Base-by-base conservation (phyloP, 208 protist genomes). In the Balamuthia mandrillaris region DNA sequence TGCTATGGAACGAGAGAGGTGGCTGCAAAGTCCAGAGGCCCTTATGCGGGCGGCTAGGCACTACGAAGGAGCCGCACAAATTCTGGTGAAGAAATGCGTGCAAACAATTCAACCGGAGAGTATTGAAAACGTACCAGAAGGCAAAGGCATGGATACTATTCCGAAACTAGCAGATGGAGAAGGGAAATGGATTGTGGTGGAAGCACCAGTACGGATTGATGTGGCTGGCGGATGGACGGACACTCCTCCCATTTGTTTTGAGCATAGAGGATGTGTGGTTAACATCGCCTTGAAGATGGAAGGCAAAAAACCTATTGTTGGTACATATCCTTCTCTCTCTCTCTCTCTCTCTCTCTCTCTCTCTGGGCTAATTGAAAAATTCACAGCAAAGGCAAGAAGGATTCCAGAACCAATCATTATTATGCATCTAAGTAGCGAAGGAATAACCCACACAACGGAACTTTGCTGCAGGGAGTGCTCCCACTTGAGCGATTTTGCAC, bases 21-120 rank as follows among this genome's bases (percentile, higher is more conserved):
- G 86, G 86, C 24, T 89, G 27, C 49, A 75, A 4, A 70, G 44
- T 18, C 41, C 65, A 33, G 86, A 89, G 45, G 61, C 68, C 18
- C 70, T 89, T 5, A 86, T 89, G 47, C 31, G 66, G 18, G 86
- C 81, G 3, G 86, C 72, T 5, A 29, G 86, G 24, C 81, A 89
- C 27, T 89, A 89, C 82, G 86, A 89, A 45, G 45, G 81, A 24
- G 86, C 86, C 14, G 79, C 72, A 3, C 86, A 89, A 66, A 81
- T 81, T 27, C 16, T 81, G 21, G 24, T n/a, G 18, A 56, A 56
- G 49, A 41, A 7, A 74, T 58, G 14, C 39, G 14, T 60, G 52
- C 52, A 60, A 27, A 60, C n/a, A n/a, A n/a, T n/a, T n/a, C n/a
- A n/a, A n/a, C n/a, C n/a, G n/a, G n/a, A n/a, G n/a, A n/a, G n/a